These are phyloP conservation scores for Phaeosphaeria sp. DNA, from an alignment of 2,329 filamentous ascomycete genomes.

Conservation along the genomic window DNA sequence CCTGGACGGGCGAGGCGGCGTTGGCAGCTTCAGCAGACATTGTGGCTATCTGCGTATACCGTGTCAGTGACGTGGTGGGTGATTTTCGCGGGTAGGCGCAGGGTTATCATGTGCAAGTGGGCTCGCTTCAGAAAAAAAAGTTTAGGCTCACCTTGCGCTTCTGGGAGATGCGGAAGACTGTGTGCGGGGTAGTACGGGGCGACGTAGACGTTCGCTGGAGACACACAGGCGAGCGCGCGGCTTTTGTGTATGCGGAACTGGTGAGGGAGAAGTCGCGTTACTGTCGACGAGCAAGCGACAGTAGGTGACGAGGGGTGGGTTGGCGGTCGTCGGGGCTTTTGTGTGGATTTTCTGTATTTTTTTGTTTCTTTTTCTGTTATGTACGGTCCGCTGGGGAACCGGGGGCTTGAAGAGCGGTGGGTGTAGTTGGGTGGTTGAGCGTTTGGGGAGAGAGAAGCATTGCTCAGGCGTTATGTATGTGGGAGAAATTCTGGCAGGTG, in stretches of 20 bases:
- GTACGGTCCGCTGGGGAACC: conserved; percentile 41
- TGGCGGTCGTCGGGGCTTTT: conserved; percentile 41
- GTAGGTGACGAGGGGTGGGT: conserved; percentile 31
- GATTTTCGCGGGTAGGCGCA: conserved; percentile 37
- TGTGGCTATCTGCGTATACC: conserved; percentile 30
- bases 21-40: conserved; percentile 55
- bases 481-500: conserved; percentile 32
- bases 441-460: conserved; percentile 26
- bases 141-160: conserved; percentile 34
- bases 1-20: conserved; percentile 64
- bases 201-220: conserved; percentile 23
- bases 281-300: conserved; percentile 39
- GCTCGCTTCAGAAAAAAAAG: conserved; percentile 41
- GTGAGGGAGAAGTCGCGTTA: conserved; percentile 27
- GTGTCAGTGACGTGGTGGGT: conserved; percentile 32
- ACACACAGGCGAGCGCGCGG: conserved; percentile 28
- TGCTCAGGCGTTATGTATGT: conserved; percentile 25
- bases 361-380: conserved; percentile 50
- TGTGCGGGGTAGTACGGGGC: conserved; percentile 23
- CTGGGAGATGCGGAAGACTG: conserved; percentile 26
- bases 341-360: conserved; percentile 48
- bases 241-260: conserved; percentile 26
- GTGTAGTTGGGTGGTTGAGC: conserved; percentile 32
- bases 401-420: conserved; percentile 33
- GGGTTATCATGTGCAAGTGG: conserved; percentile 34